These are phyloP conservation scores for Syncephalastrum monosporum DNA, from an alignment of 371 early-diverging fungal species.

Conservation along the genomic window DNA sequence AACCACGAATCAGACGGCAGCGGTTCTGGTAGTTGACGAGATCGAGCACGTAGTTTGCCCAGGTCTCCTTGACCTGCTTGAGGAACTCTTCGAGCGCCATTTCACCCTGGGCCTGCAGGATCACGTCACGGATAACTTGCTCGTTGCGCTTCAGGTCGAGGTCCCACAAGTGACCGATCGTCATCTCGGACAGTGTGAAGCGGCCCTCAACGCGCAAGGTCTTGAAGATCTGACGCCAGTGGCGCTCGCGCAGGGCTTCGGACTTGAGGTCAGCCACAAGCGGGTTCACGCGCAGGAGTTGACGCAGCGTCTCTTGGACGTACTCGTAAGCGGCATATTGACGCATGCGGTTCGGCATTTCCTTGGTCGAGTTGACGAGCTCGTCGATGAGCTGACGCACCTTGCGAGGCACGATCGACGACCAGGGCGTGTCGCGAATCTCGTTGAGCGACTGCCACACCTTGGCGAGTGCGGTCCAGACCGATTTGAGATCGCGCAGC, in stretches of 20 bases:
- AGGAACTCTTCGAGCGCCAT: constrained; percentile 98
- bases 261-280: constrained; percentile 91
- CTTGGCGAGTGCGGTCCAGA: constrained; percentile 86
- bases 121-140: constrained; percentile 77
- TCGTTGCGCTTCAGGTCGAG: constrained; percentile 90
- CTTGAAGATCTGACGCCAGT: constrained; percentile 95
- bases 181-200: constrained; percentile 77
- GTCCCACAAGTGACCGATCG: constrained; percentile 95
- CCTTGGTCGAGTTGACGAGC: constrained; percentile 80
- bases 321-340: constrained; percentile 98
- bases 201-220: constrained; percentile 73
- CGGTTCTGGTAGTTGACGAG: constrained; percentile 97
- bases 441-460: constrained; percentile 87
- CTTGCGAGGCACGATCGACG: constrained; percentile 86
- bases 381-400: constrained; percentile 85
- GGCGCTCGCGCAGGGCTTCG: constrained; percentile 95
- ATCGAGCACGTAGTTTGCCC: constrained; percentile 91
- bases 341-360: constrained; percentile 93
- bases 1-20: constrained; percentile 93
- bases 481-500: constrained; percentile 87
- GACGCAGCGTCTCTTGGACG: constrained; percentile 81
- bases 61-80: constrained; percentile 85
- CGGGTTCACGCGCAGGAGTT: constrained; percentile 78
- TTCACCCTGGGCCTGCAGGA: constrained; percentile 95
- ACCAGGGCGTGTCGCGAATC: constrained; percentile 88